Evolutionary conservation across 1,139 yeast species (phyloP).

Genomic region (Magnusiomyces fungicola): DNA sequence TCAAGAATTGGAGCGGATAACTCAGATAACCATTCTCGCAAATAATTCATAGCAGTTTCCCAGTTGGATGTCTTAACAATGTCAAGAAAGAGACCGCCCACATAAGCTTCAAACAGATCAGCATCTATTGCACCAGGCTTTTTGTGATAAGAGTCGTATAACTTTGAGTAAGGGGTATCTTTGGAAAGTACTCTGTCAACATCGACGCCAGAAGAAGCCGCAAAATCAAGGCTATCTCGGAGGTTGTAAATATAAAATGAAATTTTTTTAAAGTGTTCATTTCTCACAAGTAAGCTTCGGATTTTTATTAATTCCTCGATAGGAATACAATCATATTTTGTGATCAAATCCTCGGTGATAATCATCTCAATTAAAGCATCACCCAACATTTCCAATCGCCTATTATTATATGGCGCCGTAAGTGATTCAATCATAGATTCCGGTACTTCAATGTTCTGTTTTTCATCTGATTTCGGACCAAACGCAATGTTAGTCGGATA

Average conservation of each 20-base stretch:
- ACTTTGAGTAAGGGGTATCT: not conserved
- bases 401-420: not conserved
- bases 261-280: not conserved
- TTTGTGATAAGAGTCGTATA: not conserved
- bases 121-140: conserved; percentile 34
- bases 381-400: not conserved
- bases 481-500: too few species aligned
- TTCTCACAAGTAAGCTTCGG: not conserved
- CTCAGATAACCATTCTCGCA: conserved; percentile 26
- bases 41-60: conserved; percentile 16
- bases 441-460: not conserved
- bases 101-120: conserved; percentile 82
- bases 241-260: not conserved
- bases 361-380: not conserved
- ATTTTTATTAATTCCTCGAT: not conserved
- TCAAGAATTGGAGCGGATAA: conserved; percentile 27
- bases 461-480: too few species aligned
- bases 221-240: not conserved
- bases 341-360: not conserved
- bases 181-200: not conserved
- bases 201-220: not conserved
- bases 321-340: not conserved
- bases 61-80: conserved; percentile 34
- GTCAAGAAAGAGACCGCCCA: conserved; percentile 74
- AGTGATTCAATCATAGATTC: not conserved